phyloP scores from a whole-genome alignment of 2,329 filamentous ascomycete genomes.

The Sporothrix protearum region DNA sequence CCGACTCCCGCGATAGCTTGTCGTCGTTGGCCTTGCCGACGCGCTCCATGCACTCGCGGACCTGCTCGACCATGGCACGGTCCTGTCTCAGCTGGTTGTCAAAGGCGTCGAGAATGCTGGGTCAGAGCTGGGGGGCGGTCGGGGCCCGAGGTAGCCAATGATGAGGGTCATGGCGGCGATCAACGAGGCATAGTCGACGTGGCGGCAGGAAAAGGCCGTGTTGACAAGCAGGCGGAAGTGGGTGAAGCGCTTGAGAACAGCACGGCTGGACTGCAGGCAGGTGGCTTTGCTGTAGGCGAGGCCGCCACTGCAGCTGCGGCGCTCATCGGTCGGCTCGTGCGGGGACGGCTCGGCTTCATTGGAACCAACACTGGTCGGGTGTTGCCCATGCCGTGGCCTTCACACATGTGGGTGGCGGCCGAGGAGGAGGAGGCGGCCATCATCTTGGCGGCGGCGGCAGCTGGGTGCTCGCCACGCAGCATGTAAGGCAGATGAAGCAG shows the following conservation, averaged over 20 bases:
- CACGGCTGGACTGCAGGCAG: conserved; percentile 49
- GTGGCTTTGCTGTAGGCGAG: conserved; percentile 49
- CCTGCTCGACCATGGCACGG: conserved; percentile 38
- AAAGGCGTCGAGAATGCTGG: conserved; percentile 20
- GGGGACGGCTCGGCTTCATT: neutral
- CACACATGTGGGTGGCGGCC: neutral
- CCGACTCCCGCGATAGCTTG: conserved; percentile 42
- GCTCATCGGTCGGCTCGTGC: neutral
- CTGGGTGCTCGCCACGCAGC: conserved; percentile 34
- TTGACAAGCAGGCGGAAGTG: conserved; percentile 43
- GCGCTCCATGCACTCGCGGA: conserved; percentile 39
- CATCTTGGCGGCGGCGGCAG: conserved; percentile 31
- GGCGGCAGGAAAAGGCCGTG: conserved; percentile 43
- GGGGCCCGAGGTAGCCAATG: conserved; percentile 46
- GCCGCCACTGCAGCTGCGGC: neutral
- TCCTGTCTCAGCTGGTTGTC: conserved; percentile 37
- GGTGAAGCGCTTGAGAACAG: conserved; percentile 48
- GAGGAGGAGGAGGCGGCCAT: neutral
- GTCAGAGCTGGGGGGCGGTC: conserved; percentile 15
- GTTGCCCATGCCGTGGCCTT: neutral
- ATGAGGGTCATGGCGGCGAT: conserved; percentile 51
- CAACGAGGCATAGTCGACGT: conserved; percentile 51
- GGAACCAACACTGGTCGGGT: neutral
- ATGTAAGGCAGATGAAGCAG: conserved; percentile 56
- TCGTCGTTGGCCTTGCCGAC: conserved; percentile 41